Conservation (phyloP, 2,329 filamentous ascomycete species). For the Gaeumannomyces tritici region DNA sequence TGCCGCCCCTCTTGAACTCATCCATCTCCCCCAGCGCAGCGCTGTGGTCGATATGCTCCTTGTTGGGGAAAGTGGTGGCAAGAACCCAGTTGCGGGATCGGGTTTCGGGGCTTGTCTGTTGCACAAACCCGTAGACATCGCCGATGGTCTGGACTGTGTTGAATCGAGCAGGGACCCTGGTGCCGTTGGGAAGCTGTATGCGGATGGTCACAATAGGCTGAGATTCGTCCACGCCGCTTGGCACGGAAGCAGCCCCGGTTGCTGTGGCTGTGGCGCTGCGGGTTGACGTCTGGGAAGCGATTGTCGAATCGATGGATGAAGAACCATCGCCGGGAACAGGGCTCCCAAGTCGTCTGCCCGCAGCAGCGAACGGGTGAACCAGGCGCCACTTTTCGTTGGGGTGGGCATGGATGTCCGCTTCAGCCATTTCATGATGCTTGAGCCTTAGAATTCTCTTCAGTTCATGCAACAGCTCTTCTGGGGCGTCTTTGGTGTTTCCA, state of each 20-base stretch:
- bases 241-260: constrained; percentile 20
- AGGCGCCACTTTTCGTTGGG: no score
- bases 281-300: no score
- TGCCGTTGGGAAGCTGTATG: constrained; percentile 70
- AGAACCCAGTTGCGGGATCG: constrained; percentile 58
- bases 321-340: constrained; percentile 56
- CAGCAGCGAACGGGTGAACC: no score
- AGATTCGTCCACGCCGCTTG: constrained; percentile 47
- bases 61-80: constrained; percentile 75
- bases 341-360: constrained; percentile 57
- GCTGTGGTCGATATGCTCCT: constrained; percentile 63
- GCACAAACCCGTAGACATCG: constrained; percentile 68
- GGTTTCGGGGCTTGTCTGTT: constrained; percentile 49
- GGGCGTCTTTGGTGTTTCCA: no score
- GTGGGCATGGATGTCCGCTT: no score
- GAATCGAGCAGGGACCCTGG: constrained; percentile 68
- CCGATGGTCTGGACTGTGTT: constrained; percentile 71
- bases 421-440: no score
- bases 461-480: no score
- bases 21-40: constrained; percentile 48
- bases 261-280: constrained; percentile 1
- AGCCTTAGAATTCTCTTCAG: no score
- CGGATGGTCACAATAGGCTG: constrained; percentile 62
- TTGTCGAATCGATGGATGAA: neutral
- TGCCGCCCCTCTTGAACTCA: constrained; percentile 58